Conservation (phyloP, 768 basidiomycete genomes). For the Rhodotorula toruloides region DNA sequence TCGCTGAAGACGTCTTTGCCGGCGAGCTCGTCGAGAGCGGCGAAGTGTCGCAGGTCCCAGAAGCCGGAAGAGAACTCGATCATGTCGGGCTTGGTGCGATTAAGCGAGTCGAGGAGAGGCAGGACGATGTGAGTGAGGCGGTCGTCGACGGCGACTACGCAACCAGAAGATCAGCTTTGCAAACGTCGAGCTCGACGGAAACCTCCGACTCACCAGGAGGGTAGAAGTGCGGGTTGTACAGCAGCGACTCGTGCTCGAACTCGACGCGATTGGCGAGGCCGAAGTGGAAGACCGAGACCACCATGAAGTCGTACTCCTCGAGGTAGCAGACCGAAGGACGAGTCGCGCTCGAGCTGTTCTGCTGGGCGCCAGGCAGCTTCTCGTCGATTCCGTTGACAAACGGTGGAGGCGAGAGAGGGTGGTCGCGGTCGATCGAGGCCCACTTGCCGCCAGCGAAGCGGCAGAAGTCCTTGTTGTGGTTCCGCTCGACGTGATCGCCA, state of each 20-base stretch:
- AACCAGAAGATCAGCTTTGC: not conserved
- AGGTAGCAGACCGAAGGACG: constrained; percentile 34
- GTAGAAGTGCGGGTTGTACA: constrained; percentile 28
- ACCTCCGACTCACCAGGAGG: constrained; percentile 25
- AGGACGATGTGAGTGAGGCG: constrained; percentile 32
- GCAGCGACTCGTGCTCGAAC: constrained; percentile 33
- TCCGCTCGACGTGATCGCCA: constrained; percentile 37
- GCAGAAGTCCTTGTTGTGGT: constrained; percentile 36
- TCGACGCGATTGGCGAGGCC: constrained; percentile 32
- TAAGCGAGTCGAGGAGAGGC: constrained; percentile 27
- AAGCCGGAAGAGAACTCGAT: constrained; percentile 35
- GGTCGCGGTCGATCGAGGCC: constrained; percentile 20
- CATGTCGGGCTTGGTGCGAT: constrained; percentile 27
- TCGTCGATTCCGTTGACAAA: constrained; percentile 39
- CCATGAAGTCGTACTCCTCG: constrained; percentile 26
- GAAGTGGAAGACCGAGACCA: constrained; percentile 34
- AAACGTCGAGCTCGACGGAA: not conserved
- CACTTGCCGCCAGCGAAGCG: constrained; percentile 31
- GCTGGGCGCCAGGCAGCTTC: constrained; percentile 6
- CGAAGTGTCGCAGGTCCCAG: constrained; percentile 39
- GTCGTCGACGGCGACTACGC: constrained; percentile 30
- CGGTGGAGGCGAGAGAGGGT: constrained; percentile 32
- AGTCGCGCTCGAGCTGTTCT: constrained; percentile 8
- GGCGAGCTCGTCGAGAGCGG: constrained; percentile 24
- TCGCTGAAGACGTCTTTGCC: constrained; percentile 2